Evolutionary conservation across 306 rosid genomes (phyloP), one percentile per base, ranked within the genome.

Genomic region (Sicyos edulis): DNA sequence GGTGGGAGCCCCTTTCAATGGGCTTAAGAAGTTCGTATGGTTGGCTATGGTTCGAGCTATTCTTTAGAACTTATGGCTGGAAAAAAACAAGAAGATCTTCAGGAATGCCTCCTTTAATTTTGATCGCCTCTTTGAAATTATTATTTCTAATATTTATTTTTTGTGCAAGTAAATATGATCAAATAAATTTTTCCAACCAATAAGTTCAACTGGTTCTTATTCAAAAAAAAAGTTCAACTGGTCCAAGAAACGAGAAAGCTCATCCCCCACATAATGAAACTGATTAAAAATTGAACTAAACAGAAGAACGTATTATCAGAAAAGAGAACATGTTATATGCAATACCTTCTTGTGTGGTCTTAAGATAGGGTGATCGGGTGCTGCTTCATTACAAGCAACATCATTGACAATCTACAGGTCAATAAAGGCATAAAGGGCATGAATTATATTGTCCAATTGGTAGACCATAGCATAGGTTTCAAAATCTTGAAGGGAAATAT

Each of bases 281-380:
- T 42, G 71, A 17, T 13, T 42, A 3, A 29, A 40, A 42, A 10
- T 62, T 62, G 32, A 52, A 64, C 17, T 19, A 67, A 21, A 67
- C 40, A 75, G 4, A 15, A 67, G 29, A 47, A 21, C 21, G 7
- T n/a, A 22, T 67, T 90, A 32, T 32, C 37, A 32, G 37, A 32
- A 32, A 32, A 32, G 37, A 32, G 4, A 3, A 32, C 37, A 32
- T 32, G 37, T 32, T 32, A 32, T 32, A 32, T 1, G 37, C 37
- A 32, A 32, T 32, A 32, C 98, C 98, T 84, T 92, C 71, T 90
- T 93, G 77, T 88, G 96, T 58, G 77, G 95, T 74, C 89, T 82
- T 67, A 78, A 75, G 76, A 82, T 86, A 37, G 19, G 81, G 19
- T 79, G 87, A 77, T 84, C 85, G 6, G 81, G 64, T 47, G 44